Conservation (phyloP, 2,329 filamentous ascomycete genomes). For the Decorospora gaudefroyi region DNA sequence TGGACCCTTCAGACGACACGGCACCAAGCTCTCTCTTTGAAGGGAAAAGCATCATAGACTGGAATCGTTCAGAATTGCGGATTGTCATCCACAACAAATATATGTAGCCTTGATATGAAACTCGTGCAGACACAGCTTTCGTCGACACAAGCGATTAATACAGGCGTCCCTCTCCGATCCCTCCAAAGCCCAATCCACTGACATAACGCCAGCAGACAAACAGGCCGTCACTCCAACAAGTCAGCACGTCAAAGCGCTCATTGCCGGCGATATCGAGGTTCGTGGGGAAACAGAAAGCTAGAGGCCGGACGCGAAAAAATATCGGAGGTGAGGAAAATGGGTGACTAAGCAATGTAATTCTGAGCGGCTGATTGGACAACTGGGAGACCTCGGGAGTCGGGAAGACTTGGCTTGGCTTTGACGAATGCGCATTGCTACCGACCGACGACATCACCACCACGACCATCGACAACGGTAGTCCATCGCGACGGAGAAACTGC, state of each 20-base stretch:
- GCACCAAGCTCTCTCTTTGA: too few species aligned
- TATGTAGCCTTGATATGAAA: slow-evolving; percentile 61
- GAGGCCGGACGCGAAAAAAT: slow-evolving; percentile 36
- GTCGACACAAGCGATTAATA: slow-evolving; percentile 59
- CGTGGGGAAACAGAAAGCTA: slow-evolving; percentile 33
- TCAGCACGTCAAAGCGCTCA: slow-evolving; percentile 41
- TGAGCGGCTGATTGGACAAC: slow-evolving; percentile 33
- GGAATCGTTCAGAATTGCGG: too few species aligned
- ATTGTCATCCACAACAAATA: slow-evolving; percentile 6
- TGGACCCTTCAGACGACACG: too few species aligned
- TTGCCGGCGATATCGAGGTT: slow-evolving; percentile 50
- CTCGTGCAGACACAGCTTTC: slow-evolving; percentile 50
- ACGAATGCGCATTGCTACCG: slow-evolving; percentile 14
- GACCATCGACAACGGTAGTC: slow-evolving; percentile 25
- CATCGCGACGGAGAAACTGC: slow-evolving; percentile 16
- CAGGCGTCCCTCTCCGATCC: slow-evolving; percentile 55
- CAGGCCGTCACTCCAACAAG: slow-evolving; percentile 43
- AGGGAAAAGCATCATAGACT: too few species aligned
- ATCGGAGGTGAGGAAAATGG: slow-evolving; percentile 30
- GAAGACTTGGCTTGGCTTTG: slow-evolving; percentile 22
- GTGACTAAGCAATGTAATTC: slow-evolving; percentile 35
- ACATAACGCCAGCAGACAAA: slow-evolving; percentile 49
- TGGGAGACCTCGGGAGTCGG: slow-evolving; percentile 33
- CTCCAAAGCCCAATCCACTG: slow-evolving; percentile 44
- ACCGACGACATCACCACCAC: slow-evolving; percentile 42